These are phyloP conservation scores for Saturnispora sekii DNA, from an alignment of 805 yeast genomes.

Conservation along the genomic window DNA sequence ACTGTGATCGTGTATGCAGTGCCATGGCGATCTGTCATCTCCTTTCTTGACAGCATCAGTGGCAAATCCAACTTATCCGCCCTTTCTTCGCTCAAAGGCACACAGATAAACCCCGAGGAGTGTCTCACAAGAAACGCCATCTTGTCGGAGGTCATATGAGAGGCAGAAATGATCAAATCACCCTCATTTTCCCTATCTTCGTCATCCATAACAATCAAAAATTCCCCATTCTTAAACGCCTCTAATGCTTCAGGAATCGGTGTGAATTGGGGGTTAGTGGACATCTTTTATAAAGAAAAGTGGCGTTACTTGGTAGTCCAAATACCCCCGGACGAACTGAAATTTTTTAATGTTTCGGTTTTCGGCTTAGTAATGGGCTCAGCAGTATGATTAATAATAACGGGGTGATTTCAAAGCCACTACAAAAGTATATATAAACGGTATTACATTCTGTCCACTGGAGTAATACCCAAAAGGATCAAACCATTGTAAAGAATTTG, in stretches of 20 bases:
- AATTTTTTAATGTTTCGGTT: background rate
- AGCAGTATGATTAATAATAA: background rate
- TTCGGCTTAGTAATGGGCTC: constrained; percentile 7
- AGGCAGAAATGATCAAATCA: constrained; percentile 90
- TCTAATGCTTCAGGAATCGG: constrained; percentile 62
- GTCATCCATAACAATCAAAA: constrained; percentile 93
- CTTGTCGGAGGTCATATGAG: constrained; percentile 61
- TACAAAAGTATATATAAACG: background rate
- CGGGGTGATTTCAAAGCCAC: too few relatives aligned
- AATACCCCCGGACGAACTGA: too few relatives aligned
- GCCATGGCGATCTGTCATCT: constrained; percentile 75
- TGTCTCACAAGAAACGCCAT: constrained; percentile 92
- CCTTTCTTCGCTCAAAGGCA: constrained; percentile 64
- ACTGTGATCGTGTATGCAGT: constrained; percentile 95
- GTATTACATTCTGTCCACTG: constrained; percentile 95
- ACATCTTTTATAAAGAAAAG: background rate
- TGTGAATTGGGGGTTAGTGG: constrained; percentile 27
- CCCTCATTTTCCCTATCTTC: constrained; percentile 97
- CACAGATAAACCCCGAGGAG: constrained; percentile 89
- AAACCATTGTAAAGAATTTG: constrained; percentile 87
- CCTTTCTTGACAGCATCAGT: constrained; percentile 46
- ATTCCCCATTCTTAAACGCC: constrained; percentile 68
- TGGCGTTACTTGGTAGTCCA: too few relatives aligned
- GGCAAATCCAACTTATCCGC: constrained; percentile 80
- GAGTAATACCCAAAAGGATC: constrained; percentile 82